Conservation (phyloP, 1,139 yeast species). For the Candida labiduridarum region DNA sequence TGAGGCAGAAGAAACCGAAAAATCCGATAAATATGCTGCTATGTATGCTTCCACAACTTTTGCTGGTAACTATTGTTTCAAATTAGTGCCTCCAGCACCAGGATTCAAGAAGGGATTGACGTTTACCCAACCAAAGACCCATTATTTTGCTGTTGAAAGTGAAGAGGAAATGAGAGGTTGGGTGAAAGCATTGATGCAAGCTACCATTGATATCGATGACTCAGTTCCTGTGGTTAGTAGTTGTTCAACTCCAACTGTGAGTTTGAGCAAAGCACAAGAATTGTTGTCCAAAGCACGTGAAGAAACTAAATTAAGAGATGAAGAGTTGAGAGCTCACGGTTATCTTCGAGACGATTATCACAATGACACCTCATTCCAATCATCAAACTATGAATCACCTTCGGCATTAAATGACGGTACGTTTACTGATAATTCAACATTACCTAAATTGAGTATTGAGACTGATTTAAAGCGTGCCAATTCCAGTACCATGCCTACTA, state of each 20-base stretch:
- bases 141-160: conserved; percentile 92
- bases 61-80: conserved; percentile 89
- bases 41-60: conserved; percentile 92
- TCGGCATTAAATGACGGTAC: conserved; percentile 34
- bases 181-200: conserved; percentile 94
- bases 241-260: conserved; percentile 91
- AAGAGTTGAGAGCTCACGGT: conserved; percentile 46
- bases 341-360: conserved; percentile 31
- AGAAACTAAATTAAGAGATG: conserved; percentile 65
- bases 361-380: conserved; percentile 16
- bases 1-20: conserved; percentile 61
- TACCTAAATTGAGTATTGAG: conserved; percentile 39
- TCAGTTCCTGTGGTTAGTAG: conserved; percentile 92
- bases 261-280: conserved; percentile 84
- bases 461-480: conserved; percentile 18
- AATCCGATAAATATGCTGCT: conserved; percentile 76
- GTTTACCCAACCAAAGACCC: conserved; percentile 94
- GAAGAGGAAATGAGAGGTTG: conserved; percentile 91
- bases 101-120: conserved; percentile 94
- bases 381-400: conserved; percentile 22
- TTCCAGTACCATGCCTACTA: conserved; percentile 21
- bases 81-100: conserved; percentile 95
- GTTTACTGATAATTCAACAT: conserved; percentile 26
- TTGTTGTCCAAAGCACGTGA: conserved; percentile 80
- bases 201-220: conserved; percentile 95